Conservation (phyloP, 2,329 filamentous ascomycete species). For the Colletotrichum chlorophyti region DNA sequence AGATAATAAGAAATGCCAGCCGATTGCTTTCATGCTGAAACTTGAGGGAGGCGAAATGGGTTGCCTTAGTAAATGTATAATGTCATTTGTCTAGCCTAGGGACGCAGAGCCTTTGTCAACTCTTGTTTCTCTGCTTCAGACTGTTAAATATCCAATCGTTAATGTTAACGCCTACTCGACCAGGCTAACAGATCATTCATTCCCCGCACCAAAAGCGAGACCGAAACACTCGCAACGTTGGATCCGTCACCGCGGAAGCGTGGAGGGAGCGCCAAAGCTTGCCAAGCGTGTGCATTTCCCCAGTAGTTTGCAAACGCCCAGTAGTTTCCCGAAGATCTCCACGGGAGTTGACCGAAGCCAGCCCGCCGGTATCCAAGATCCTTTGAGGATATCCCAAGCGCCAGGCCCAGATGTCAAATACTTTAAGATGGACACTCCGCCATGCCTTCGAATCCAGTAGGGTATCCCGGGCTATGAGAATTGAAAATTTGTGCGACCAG, state of each 20-base stretch:
- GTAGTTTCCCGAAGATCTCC: background rate
- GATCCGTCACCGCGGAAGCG: background rate
- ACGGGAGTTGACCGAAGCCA: constrained; percentile 12
- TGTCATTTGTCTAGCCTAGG: no score
- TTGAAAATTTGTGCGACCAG: background rate
- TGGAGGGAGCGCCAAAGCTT: constrained; percentile 1
- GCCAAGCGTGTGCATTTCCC: background rate
- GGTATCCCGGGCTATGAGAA: no score
- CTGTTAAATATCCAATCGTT: background rate
- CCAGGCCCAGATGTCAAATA: background rate
- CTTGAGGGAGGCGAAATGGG: no score
- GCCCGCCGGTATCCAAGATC: background rate
- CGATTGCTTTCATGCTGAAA: no score
- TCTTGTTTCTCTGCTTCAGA: no score
- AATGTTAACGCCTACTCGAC: background rate
- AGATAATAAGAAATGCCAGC: no score
- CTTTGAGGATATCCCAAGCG: background rate
- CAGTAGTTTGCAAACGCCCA: no score
- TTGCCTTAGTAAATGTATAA: no score
- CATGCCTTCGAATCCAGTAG: no score
- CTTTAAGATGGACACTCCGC: background rate
- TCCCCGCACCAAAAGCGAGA: constrained; percentile 4
- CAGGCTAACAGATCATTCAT: background rate
- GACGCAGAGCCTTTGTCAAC: no score
- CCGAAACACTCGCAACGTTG: no score